Evolutionary conservation across 345 rosid species (phyloP).

Genomic region (Populus euphratica): DNA sequence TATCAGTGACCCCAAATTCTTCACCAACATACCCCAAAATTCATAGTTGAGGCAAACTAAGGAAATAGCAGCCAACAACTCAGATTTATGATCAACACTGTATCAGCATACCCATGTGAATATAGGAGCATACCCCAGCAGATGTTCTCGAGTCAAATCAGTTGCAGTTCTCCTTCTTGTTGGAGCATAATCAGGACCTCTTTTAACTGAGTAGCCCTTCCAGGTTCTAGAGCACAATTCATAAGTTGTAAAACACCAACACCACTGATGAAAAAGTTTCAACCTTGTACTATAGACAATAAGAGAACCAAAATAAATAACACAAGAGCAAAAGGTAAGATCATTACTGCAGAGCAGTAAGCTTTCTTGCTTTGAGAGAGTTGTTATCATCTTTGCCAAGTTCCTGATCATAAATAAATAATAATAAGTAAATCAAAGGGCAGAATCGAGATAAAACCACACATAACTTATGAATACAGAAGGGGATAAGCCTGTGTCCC

Average conservation of each 20-base stretch:
- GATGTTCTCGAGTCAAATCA: slow-evolving; percentile 86
- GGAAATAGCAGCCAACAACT: background rate
- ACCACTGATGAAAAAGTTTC: background rate
- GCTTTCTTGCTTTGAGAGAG: slow-evolving; percentile 75
- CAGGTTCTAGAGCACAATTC: slow-evolving; percentile 48
- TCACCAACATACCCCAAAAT: background rate
- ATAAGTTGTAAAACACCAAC: background rate
- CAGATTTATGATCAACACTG: background rate
- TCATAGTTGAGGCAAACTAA: background rate
- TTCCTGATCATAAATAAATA: slow-evolving; percentile 42
- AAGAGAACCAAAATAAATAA: slow-evolving; percentile 1
- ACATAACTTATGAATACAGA: background rate
- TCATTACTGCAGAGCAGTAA: slow-evolving; percentile 59
- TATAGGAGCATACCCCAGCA: slow-evolving; percentile 51
- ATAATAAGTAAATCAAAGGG: background rate
- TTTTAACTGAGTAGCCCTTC: slow-evolving; percentile 75
- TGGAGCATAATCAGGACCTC: slow-evolving; percentile 83
- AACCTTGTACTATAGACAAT: background rate
- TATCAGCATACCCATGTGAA: background rate
- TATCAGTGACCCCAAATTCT: background rate
- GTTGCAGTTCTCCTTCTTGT: slow-evolving; percentile 69
- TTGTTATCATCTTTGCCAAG: slow-evolving; percentile 52
- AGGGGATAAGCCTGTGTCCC: too few relatives aligned
- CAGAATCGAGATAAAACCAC: background rate
- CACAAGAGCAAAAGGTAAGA: slow-evolving; percentile 5